These are phyloP conservation scores for Gossypium turneri DNA, from an alignment of 345 rosid species.

Conservation along the genomic window DNA sequence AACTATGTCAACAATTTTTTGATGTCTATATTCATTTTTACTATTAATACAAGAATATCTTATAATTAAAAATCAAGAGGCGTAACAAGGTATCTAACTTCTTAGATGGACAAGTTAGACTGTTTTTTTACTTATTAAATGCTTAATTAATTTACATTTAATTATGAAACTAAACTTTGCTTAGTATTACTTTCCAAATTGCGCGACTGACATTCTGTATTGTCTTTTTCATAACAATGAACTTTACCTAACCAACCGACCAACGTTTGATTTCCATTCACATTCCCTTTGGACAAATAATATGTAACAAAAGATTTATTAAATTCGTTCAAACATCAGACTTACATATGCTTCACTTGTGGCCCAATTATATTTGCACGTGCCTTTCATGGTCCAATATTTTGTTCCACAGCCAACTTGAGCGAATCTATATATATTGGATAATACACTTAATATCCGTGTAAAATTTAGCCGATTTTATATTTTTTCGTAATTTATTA, in stretches of 20 bases:
- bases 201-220: not conserved
- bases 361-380: slow-evolving; percentile 3
- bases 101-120: not conserved
- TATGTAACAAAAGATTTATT: no score
- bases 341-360: not conserved
- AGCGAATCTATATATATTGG: not conserved
- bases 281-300: not conserved
- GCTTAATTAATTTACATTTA: not conserved
- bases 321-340: no score
- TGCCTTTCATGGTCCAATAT: slow-evolving; percentile 1
- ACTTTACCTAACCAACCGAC: slow-evolving; percentile 44
- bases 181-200: slow-evolving; percentile 17
- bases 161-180: slow-evolving; percentile 4
- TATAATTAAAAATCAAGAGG: no score
- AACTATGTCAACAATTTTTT: no score
- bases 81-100: no score
- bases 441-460: no score
- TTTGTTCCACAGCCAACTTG: not conserved
- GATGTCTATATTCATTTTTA: no score
- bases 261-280: not conserved
- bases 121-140: not conserved
- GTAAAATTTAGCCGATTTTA: no score
- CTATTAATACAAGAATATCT: no score
- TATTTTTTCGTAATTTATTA: no score
- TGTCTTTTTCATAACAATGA: not conserved